Base-by-base conservation (phyloP, 805 yeast species). In the Suhomyces tanzawaensis region DNA sequence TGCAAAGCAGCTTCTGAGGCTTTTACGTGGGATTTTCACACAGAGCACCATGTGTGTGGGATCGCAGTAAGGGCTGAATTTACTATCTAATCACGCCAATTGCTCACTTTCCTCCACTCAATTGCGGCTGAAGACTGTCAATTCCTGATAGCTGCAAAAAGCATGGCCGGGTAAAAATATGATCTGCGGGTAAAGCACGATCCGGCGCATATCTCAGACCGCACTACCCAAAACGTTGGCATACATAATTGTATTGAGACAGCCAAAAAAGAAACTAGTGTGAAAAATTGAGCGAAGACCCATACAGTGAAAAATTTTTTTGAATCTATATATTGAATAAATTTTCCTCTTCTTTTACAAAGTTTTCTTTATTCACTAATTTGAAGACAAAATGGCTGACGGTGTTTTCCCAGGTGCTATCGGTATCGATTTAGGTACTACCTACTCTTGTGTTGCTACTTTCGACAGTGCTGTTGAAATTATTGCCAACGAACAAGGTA, bases 341-440 rank as follows among this genome's bases (percentile, higher is more conserved):
- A 14, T 29, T 16, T 13, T 32, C 35, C 32, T 29, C 34, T 33
- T 31, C 29, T 27, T 31, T 35, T n/a, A 31, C 22, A 32, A 39
- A 36, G 21, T 34, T 32, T 40, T 37, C 44, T 37, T 40, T 36
- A 36, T 37, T 32, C 23, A 34, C 32, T 29, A 36, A 37, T 31
- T 41, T n/a, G 29, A 40, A 30, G 37, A 37, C 53, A 74, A 72
- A 72, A 83, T 83, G 90, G 86, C 90, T 83, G 96, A 89, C 81
- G 96, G 96, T 84, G 93, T 89, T 77, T 89, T 85, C 84, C 93
- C 90, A 82, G 97, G 97, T 85, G 73, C 73, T 65, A 69, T 69
- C 58, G 74, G 74, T 67, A 69, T 69, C 66, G 74, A 69, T 66
- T 69, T 69, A 66, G 74, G 74, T 69, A 69, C 74, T 41, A 69